Conservation (phyloP, 345 rosid genomes). For the Populus ilicifolia region DNA sequence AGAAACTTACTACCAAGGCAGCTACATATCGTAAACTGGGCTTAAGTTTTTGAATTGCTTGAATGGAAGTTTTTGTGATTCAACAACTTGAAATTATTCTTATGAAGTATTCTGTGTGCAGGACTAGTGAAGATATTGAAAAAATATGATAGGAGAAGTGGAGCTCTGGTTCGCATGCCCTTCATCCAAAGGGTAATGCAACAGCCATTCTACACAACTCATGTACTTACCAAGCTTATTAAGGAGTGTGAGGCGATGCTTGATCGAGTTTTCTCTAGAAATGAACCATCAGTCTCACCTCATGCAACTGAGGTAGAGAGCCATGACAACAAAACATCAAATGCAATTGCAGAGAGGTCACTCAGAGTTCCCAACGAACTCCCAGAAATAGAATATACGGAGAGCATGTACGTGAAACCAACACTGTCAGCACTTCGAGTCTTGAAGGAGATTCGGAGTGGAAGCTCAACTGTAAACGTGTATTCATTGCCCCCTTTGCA, state of each 20-base stretch:
- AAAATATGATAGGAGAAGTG: conserved; percentile 94
- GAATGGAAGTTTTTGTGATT: background rate
- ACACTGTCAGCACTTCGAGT: conserved; percentile 67
- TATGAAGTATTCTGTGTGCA: conserved; percentile 17
- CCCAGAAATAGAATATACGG: conserved; percentile 56
- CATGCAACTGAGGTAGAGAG: conserved; percentile 27
- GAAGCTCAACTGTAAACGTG: conserved; percentile 80
- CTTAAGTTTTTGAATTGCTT: background rate
- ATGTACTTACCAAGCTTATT: conserved; percentile 74
- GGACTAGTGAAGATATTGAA: conserved; percentile 91
- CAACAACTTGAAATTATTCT: background rate
- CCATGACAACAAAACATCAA: conserved; percentile 30
- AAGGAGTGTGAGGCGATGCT: conserved; percentile 81
- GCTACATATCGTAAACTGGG: background rate
- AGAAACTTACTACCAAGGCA: background rate
- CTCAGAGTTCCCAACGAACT: conserved; percentile 51
- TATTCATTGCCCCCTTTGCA: conserved; percentile 89
- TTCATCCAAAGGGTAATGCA: conserved; percentile 85
- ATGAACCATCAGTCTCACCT: conserved; percentile 22
- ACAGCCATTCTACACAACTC: conserved; percentile 93
- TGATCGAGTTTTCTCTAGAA: conserved; percentile 52
- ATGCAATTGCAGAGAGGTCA: conserved; percentile 14
- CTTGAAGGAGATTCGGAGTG: conserved; percentile 68
- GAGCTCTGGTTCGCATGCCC: conserved; percentile 82
- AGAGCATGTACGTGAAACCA: conserved; percentile 74